Conservation (phyloP, 331 rosid genomes). For the Rhamnella rubrinervis region DNA sequence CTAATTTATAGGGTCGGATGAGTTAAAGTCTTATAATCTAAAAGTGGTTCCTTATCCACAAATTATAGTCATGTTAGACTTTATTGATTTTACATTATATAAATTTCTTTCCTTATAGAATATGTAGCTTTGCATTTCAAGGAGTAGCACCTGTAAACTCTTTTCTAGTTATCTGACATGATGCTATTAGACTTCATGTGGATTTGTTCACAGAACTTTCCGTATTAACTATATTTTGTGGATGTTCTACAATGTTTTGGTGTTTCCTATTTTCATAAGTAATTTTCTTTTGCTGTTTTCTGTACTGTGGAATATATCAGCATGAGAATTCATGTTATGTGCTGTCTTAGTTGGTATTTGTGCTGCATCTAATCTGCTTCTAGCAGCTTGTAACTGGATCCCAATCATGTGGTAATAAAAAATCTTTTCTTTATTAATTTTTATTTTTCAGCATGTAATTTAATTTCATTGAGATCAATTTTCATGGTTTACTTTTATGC, state of each 20-base stretch:
- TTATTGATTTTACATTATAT: too few relatives aligned
- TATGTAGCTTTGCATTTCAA: too few relatives aligned
- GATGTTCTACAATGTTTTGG: not conserved
- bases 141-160: not conserved
- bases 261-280: not conserved
- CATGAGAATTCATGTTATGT: not conserved
- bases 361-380: slow-evolving; percentile 15
- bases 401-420: not conserved
- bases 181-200: not conserved
- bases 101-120: too few relatives aligned
- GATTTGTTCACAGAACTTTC: not conserved
- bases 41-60: too few relatives aligned
- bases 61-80: too few relatives aligned
- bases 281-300: not conserved
- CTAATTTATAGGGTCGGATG: not conserved
- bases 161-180: not conserved
- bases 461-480: slow-evolving; percentile 7
- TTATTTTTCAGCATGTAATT: not conserved
- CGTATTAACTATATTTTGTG: too few relatives aligned
- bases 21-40: too few relatives aligned
- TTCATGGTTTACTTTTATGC: slow-evolving; percentile 26
- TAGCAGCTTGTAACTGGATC: slow-evolving; percentile 5
- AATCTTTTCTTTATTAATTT: not conserved
- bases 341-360: not conserved
- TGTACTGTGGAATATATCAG: not conserved